Evolutionary conservation across 139 green algal species (phyloP).

Genomic region (Edaphochlamys debaryana): DNA sequence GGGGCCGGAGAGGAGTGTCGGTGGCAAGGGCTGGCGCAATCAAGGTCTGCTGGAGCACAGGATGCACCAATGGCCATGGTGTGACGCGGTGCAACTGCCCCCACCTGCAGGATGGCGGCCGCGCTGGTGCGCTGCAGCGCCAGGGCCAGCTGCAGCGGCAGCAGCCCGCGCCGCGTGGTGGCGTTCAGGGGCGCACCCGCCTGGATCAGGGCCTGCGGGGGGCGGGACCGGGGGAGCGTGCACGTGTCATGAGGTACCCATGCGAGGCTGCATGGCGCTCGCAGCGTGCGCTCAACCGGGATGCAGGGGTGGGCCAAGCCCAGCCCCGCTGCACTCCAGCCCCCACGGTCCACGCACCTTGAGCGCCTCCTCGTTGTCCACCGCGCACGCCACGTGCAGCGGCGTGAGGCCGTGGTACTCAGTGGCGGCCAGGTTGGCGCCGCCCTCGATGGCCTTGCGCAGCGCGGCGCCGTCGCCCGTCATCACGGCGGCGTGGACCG

Average conservation of each 20-base stretch:
- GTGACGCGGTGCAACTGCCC: no score
- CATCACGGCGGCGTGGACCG: constrained; percentile 27
- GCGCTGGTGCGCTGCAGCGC: neutral
- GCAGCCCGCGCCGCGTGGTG: constrained; percentile 22
- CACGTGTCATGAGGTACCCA: no score
- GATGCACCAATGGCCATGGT: no score
- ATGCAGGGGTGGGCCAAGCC: no score
- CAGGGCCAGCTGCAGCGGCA: constrained; percentile 40
- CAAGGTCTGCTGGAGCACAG: no score
- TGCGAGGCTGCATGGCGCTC: no score
- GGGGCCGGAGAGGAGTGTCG: neutral
- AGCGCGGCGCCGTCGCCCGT: neutral
- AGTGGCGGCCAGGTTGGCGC: neutral
- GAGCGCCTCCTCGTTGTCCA: neutral
- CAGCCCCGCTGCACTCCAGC: no score
- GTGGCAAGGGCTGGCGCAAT: no score
- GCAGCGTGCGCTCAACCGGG: no score
- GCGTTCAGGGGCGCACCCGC: constrained; percentile 6
- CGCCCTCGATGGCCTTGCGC: neutral
- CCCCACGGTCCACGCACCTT: no score
- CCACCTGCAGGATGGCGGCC: constrained; percentile 13
- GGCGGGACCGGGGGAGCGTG: no score
- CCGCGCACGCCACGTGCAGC: constrained; percentile 15
- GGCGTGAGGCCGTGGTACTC: neutral
- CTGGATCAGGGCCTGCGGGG: constrained; percentile 5